Conservation (phyloP, 306 rosid genomes). For the Parietaria judaica region DNA sequence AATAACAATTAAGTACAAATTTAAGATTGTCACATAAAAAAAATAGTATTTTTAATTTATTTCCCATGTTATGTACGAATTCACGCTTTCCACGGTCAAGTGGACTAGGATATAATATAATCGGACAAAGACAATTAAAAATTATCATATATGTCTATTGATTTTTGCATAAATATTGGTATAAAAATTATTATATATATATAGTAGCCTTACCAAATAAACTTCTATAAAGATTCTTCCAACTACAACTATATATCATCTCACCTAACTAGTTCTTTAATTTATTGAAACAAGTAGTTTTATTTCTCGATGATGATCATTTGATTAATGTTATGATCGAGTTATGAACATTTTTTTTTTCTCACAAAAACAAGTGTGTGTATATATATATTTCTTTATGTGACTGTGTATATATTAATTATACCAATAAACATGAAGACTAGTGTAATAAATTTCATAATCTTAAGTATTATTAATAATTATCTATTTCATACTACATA, state of each 20-base stretch:
- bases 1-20: background rate
- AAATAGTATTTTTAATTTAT: no score
- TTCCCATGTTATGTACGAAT: no score
- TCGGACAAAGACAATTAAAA: background rate
- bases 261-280: slow-evolving; percentile 2
- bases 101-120: background rate
- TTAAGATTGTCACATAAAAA: background rate
- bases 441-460: background rate
- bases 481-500: background rate
- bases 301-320: background rate
- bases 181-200: background rate
- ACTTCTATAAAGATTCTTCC: slow-evolving; percentile 7
- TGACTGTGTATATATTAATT: no score
- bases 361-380: background rate
- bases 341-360: background rate
- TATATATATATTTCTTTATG: no score
- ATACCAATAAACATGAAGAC: no score
- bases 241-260: slow-evolving; percentile 5
- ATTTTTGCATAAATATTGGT: no score
- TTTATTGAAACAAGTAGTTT: no score
- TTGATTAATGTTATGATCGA: background rate
- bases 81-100: background rate
- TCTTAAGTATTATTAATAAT: background rate
- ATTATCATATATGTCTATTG: no score
- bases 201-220: slow-evolving; percentile 12